Conservation (phyloP, 1,284 basidiomycete species). For the Leccinum variabile region DNA sequence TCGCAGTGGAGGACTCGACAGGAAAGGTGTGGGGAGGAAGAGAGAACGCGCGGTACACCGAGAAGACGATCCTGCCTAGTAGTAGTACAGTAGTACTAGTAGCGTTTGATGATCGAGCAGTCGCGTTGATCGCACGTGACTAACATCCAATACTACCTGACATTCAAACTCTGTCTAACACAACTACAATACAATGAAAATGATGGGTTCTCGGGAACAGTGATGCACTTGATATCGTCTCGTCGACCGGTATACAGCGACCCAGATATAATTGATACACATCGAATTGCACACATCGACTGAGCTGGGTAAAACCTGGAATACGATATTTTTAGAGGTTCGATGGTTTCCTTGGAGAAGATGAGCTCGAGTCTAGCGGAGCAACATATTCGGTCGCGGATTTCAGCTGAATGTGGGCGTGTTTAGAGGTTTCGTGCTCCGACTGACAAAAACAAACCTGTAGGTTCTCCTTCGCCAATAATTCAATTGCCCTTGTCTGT, state of each 20-base stretch:
- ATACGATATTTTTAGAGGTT: conserved; percentile 6
- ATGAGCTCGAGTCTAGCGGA: conserved; percentile 14
- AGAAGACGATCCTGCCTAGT: background rate
- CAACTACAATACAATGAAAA: conserved; percentile 13
- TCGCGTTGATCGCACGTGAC: conserved; percentile 37
- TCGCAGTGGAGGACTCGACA: conserved; percentile 1
- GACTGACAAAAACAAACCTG: conserved; percentile 24
- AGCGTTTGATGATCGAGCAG: conserved; percentile 20
- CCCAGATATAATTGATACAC: background rate
- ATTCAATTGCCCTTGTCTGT: conserved; percentile 33
- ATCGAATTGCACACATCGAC: background rate
- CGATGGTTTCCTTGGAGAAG: conserved; percentile 23
- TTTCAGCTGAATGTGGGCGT: conserved; percentile 19
- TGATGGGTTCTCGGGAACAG: conserved; percentile 2
- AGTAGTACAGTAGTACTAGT: too few species aligned
- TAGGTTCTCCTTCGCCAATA: conserved; percentile 33
- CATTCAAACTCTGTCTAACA: background rate
- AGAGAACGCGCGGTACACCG: background rate
- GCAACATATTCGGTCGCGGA: conserved; percentile 19
- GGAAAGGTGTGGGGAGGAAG: background rate
- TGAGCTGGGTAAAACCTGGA: conserved; percentile 1
- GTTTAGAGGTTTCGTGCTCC: conserved; percentile 14
- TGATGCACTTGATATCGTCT: background rate
- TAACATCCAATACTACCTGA: background rate
- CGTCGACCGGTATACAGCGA: background rate